Evolutionary conservation across 352 stramenopile genomes (phyloP).

Genomic region (Saprolegnia diclina): DNA sequence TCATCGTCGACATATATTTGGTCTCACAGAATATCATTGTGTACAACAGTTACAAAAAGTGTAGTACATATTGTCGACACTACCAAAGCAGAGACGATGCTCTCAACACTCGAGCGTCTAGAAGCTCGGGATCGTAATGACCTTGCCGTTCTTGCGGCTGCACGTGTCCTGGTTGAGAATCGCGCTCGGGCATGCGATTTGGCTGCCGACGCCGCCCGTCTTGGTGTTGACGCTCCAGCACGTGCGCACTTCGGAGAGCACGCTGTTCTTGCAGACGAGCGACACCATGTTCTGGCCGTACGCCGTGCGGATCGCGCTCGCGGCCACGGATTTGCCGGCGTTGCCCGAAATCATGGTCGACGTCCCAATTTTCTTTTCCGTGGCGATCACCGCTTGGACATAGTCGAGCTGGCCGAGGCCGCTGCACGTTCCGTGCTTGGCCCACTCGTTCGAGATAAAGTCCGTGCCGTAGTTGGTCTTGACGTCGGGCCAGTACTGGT

Average conservation of each 20-base stretch:
- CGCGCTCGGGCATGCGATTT: constrained; percentile 47
- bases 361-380: constrained; percentile 55
- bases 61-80: too few species aligned
- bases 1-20: too few species aligned
- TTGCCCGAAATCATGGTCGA: constrained; percentile 53
- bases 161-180: constrained; percentile 70
- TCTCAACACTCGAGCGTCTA: too few species aligned
- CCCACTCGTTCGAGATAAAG: constrained; percentile 94
- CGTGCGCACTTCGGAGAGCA: constrained; percentile 68
- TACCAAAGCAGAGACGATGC: too few species aligned
- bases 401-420: constrained; percentile 77
- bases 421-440: constrained; percentile 90
- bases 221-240: constrained; percentile 59
- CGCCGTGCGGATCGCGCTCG: constrained; percentile 37
- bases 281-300: constrained; percentile 25
- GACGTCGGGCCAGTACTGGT: constrained; percentile 84
- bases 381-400: constrained; percentile 70
- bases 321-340: constrained; percentile 44
- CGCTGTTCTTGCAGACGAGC: constrained; percentile 35
- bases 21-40: too few species aligned
- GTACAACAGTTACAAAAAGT: too few species aligned
- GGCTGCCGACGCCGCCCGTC: constrained; percentile 4
- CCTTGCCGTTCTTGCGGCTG: constrained; percentile 26
- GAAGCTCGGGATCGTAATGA: not conserved
- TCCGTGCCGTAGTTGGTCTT: constrained; percentile 42